phyloP scores from a whole-genome alignment of 2,329 filamentous ascomycete species.

The Microcera coccophila region DNA sequence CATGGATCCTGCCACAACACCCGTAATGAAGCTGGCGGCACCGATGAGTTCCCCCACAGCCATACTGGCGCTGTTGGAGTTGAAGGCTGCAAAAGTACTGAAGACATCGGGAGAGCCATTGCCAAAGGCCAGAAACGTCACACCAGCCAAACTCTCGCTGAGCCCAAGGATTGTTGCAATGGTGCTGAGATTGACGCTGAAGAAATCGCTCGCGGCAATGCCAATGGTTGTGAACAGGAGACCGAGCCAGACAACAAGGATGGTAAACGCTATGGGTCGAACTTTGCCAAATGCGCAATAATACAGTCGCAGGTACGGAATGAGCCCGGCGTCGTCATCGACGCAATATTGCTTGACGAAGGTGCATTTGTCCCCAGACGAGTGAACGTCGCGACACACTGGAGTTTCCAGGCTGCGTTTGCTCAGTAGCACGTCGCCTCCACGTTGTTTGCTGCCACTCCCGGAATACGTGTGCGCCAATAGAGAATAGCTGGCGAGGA shows the following conservation, averaged over 20 bases:
- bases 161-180: conserved; percentile 85
- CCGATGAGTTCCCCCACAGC: conserved; percentile 93
- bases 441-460: background rate
- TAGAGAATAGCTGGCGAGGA: conserved; percentile 45
- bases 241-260: conserved; percentile 78
- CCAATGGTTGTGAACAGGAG: conserved; percentile 95
- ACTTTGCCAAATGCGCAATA: conserved; percentile 72
- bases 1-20: conserved; percentile 96
- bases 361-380: conserved; percentile 74
- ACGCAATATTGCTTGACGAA: conserved; percentile 79
- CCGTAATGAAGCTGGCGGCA: conserved; percentile 91
- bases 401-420: conserved; percentile 25
- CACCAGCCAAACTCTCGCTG: conserved; percentile 92
- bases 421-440: background rate
- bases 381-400: conserved; percentile 76
- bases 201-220: conserved; percentile 96
- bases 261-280: conserved; percentile 71
- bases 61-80: conserved; percentile 93
- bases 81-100: conserved; percentile 97
- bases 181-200: conserved; percentile 93
- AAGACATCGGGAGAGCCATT: conserved; percentile 98
- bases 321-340: conserved; percentile 83
- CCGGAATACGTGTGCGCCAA: conserved; percentile 27
- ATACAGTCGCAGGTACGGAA: conserved; percentile 86
- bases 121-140: conserved; percentile 93